These are phyloP conservation scores for Peronospora farinosa DNA, from an alignment of 352 stramenopile genomes.

Conservation along the genomic window DNA sequence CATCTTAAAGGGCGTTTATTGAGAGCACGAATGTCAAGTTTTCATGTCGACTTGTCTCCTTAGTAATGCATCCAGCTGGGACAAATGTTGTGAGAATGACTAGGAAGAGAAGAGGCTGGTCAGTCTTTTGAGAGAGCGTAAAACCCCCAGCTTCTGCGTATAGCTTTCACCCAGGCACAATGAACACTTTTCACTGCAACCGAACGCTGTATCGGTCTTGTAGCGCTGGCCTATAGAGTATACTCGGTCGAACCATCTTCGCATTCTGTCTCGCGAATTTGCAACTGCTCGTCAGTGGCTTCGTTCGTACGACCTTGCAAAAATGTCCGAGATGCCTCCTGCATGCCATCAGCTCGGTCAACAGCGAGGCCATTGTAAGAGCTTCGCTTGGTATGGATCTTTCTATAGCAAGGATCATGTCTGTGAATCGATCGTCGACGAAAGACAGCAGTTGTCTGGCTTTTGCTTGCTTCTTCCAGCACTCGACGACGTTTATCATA, in stretches of 20 bases:
- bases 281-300: neutral
- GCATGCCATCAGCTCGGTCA: neutral
- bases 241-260: conserved; percentile 9
- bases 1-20: conserved; percentile 33
- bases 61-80: neutral
- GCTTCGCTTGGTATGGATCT: conserved; percentile 28
- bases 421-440: conserved; percentile 33
- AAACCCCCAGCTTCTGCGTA: conserved; percentile 5
- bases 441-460: conserved; percentile 41
- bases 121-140: conserved; percentile 4
- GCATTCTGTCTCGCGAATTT: conserved; percentile 3
- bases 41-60: conserved; percentile 1
- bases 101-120: neutral
- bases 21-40: conserved; percentile 15
- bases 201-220: neutral
- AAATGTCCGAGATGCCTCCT: neutral
- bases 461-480: conserved; percentile 18
- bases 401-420: conserved; percentile 8
- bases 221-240: conserved; percentile 3
- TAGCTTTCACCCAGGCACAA: neutral
- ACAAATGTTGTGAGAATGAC: neutral
- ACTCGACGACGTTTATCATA: conserved; percentile 30
- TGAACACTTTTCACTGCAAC: neutral
- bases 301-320: neutral
- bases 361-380: conserved; percentile 30